Base-by-base conservation (phyloP, 768 basidiomycete species). In the Suillus clintonianus region DNA sequence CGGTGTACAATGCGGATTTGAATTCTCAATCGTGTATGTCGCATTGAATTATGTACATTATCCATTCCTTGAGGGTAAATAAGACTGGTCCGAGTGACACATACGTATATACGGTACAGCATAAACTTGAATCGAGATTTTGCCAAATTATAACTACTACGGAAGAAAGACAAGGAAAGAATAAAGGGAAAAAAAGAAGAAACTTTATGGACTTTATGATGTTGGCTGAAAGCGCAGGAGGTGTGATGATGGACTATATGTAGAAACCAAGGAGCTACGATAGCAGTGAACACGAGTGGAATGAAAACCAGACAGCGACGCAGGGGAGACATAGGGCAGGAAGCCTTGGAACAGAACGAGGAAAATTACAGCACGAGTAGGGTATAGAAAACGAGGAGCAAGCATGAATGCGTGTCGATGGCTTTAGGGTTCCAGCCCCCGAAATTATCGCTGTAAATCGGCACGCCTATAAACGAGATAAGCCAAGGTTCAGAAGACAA, bases 381-480 rank as follows among this genome's bases (percentile, higher is more conserved):
- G 76, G 76, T 76, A 76, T 76, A 62, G 48, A 22, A 32, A 45
- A 48, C 32, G 42, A 59, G 51, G 62, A 59, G 61, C 43, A 51
- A 66, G 39, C 39, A 57, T 57, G 56, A 39, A 57, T 59, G 62
- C 67, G 30, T 27, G 62, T 8, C 42, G 68, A 59, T 37, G 47
- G 59, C 55, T 42, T 63, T 48, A 56, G 65, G 67, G 74, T 74
- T 47, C 69, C 72, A 61, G 72, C 69, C 71, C 71, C 64, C 68
- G 66, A 67, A 60, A 59, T 69, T 59, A 78, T 67, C 77, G 74
- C 56, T 78, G 78, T 50, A 78, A 74, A 68, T 78, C 78, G 43
- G 77, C 78, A 57, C 70, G 77, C 69, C 77, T 78, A 59, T 69
- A 37, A 73, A 61, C 30, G 55, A 2, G 42, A 59, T 65, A 32